phyloP scores from a whole-genome alignment of 1,284 basidiomycete genomes.

The Coniferiporia sulphurascens region DNA sequence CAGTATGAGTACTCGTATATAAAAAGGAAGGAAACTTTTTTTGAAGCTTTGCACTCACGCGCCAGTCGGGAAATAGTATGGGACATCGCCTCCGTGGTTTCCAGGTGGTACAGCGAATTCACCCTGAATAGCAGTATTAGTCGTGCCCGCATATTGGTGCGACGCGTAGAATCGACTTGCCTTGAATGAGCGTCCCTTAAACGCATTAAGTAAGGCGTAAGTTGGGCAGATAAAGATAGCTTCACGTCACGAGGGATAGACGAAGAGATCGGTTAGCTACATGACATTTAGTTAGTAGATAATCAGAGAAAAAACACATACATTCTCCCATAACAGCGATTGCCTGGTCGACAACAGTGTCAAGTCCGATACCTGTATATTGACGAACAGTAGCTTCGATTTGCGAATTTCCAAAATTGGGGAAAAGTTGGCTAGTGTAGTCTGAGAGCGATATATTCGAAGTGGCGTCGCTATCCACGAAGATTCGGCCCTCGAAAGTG shows the following conservation, averaged over 20 bases:
- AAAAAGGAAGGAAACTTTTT: background rate
- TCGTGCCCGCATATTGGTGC: too few species aligned
- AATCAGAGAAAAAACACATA: constrained; percentile 19
- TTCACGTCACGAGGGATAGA: constrained; percentile 9
- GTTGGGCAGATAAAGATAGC: constrained; percentile 34
- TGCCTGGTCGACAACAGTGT: constrained; percentile 27
- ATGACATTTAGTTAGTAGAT: background rate
- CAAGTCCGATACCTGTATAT: constrained; percentile 26
- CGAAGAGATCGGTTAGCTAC: background rate
- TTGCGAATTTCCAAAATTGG: constrained; percentile 27
- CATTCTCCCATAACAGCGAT: constrained; percentile 40
- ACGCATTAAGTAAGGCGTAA: constrained; percentile 28
- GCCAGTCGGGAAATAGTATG: constrained; percentile 28
- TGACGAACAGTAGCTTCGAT: constrained; percentile 25
- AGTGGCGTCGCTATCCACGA: constrained; percentile 31
- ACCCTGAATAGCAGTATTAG: constrained; percentile 20
- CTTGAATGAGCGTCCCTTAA: constrained; percentile 19
- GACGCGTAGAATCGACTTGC: background rate
- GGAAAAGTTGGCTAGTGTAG: constrained; percentile 36
- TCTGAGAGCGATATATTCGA: constrained; percentile 26
- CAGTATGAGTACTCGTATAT: background rate
- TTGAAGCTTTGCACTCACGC: background rate
- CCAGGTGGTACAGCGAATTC: constrained; percentile 30
- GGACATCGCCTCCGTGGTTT: constrained; percentile 27
- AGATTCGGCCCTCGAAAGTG: constrained; percentile 34